A percentile compares a stretch with the other conserved stretches of the same genome.
Conservation (phyloP, 768 basidiomycete genomes). For the Pulveroboletus ravenelii region DNA sequence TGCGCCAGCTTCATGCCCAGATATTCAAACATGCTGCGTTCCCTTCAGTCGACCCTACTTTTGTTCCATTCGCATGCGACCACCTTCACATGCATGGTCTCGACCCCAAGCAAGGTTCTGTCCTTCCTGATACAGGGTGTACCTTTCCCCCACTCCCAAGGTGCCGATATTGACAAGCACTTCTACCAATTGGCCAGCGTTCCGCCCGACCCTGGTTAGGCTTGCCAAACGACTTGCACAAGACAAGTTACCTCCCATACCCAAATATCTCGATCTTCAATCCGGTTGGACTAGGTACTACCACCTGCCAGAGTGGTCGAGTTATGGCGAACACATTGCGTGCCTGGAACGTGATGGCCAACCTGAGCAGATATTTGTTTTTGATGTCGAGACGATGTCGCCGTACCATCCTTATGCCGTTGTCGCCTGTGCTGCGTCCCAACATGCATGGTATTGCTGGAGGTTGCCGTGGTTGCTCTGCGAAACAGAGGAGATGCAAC, state of each 20-base stretch:
- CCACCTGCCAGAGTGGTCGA: conserved; percentile 65
- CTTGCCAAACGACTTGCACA: conserved; percentile 58
- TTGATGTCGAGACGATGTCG: conserved; percentile 94
- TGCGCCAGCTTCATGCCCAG: conserved; percentile 73
- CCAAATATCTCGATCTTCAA: conserved; percentile 47
- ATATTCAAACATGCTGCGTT: conserved; percentile 71
- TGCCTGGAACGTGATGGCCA: conserved; percentile 59
- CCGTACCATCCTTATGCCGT: conserved; percentile 75
- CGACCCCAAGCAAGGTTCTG: conserved; percentile 72
- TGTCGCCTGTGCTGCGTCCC: conserved; percentile 83
- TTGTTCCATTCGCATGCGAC: conserved; percentile 69
- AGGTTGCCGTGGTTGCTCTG: conserved; percentile 89
- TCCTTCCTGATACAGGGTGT: conserved; percentile 75
- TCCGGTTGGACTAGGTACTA: conserved; percentile 91
- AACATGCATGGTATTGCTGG: conserved; percentile 92
- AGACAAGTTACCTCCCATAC: conserved; percentile 55
- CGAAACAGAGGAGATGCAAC: conserved; percentile 49
- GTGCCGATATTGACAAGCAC: conserved; percentile 77
- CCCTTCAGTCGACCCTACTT: conserved; percentile 53
- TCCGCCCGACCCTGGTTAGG: conserved; percentile 74
- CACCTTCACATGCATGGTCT: conserved; percentile 83
- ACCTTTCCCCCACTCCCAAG: conserved; percentile 82
- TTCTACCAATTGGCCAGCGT: conserved; percentile 74
- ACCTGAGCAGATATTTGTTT: conserved; percentile 71
- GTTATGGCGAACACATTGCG: conserved; percentile 67